Base-by-base conservation (phyloP, 495 filamentous ascomycete species). In the Astrothelium macrocarpum region DNA sequence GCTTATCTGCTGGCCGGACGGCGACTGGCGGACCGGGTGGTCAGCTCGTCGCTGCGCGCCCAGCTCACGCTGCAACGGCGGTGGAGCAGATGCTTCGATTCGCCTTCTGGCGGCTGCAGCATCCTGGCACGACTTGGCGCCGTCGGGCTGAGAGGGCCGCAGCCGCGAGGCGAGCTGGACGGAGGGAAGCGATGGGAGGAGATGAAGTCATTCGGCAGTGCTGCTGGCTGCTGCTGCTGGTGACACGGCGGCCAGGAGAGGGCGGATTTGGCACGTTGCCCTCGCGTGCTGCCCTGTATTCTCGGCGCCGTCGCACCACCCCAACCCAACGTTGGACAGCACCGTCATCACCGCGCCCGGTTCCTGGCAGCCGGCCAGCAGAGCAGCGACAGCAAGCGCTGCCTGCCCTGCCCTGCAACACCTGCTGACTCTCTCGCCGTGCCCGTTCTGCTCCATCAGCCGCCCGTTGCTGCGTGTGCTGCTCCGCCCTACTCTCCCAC, bases 61-160 rank as follows among this genome's bases (percentile, higher is more conserved):
- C 34, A 39, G 34, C 34, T 39, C 5, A 14, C 34, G 34, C 34
- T 18, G 14, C 20, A 49, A 49, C 45, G 45, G 45, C 34, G 34
- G 34, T 39, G 34, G 34, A 39, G 34, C 5, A 39, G 45, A 49
- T 56, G 49, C 49, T 56, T 56, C 49, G 49, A 56, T 56, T 56
- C 49, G 49, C 49, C 49, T 56, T 56, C 49, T 56, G 49, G 49
- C 49, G 49, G 23, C 49, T 56, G 49, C 49, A 56, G 49, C 49
- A 56, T 28, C 49, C 49, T 29, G 26, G 49, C 49, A 56, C 49
- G 49, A 56, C 49, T 20, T 29, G 49, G 49, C 5, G 34, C 5
- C 34, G 34, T 39, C 34, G 5, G 5, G 34, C 5, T 5, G 5
- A 5, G 34, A 39, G 34, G 34, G 34, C 34, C 34, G 34, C 34